These are phyloP conservation scores for Colletotrichum eremochloae DNA, from an alignment of 2,329 filamentous ascomycete genomes.

Conservation along the genomic window DNA sequence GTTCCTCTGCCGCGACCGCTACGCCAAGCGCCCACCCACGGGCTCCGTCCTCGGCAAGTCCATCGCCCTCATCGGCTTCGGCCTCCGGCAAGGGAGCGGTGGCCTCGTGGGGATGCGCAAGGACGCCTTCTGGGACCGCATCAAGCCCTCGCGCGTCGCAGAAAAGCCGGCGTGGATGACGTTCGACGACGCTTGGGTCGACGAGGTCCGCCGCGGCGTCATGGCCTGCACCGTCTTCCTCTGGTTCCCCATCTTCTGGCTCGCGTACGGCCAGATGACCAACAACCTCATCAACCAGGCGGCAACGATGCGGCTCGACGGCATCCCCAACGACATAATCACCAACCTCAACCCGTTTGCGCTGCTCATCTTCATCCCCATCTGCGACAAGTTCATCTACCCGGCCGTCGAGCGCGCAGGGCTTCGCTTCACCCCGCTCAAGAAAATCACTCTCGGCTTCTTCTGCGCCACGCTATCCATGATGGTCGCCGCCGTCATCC, in stretches of 20 bases:
- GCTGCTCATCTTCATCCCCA: slow-evolving; percentile 80
- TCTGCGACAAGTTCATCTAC: slow-evolving; percentile 73
- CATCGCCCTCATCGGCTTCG: slow-evolving; percentile 47
- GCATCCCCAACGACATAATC: slow-evolving; percentile 38
- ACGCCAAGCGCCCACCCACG: slow-evolving; percentile 60
- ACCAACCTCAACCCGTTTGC: slow-evolving; percentile 59
- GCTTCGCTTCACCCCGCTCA: slow-evolving; percentile 73
- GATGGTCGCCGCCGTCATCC: slow-evolving; percentile 53
- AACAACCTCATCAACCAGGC: slow-evolving; percentile 41
- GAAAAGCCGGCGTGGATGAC: slow-evolving; percentile 67
- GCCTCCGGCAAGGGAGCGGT: slow-evolving; percentile 22
- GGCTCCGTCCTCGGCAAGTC: slow-evolving; percentile 66
- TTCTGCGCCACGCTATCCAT: slow-evolving; percentile 47
- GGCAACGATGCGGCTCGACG: slow-evolving; percentile 36
- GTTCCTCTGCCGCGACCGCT: slow-evolving; percentile 54
- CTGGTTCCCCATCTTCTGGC: slow-evolving; percentile 48
- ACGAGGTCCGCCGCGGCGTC: slow-evolving; percentile 70
- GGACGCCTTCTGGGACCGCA: slow-evolving; percentile 63
- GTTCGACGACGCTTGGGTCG: slow-evolving; percentile 76
- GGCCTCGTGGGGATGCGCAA: slow-evolving; percentile 59
- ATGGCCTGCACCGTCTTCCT: slow-evolving; percentile 67
- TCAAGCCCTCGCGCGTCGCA: slow-evolving; percentile 56
- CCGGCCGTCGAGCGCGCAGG: slow-evolving; percentile 66
- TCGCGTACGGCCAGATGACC: slow-evolving; percentile 38
- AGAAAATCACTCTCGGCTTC: slow-evolving; percentile 65